These are phyloP conservation scores for Eucalyptus sp. DNA, from an alignment of 345 rosid genomes.

Conservation along the genomic window DNA sequence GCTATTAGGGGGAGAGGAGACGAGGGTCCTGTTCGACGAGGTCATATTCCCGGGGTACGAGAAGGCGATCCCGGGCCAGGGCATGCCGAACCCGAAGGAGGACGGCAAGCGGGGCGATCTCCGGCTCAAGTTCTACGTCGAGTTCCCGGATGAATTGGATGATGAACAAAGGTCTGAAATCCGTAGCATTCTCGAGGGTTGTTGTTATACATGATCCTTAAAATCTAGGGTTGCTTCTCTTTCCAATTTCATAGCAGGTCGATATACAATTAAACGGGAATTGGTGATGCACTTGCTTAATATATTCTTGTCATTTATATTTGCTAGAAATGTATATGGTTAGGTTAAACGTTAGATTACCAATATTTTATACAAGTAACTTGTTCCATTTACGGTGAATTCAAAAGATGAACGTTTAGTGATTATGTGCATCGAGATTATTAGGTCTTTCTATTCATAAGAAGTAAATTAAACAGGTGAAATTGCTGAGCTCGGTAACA, in stretches of 20 bases:
- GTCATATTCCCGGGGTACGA: slow-evolving; percentile 55
- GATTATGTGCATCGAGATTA: neutral
- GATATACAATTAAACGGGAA: neutral
- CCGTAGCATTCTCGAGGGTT: slow-evolving; percentile 34
- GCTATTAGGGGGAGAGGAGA: slow-evolving; percentile 43
- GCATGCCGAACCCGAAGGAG: slow-evolving; percentile 51
- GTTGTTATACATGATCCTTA: slow-evolving; percentile 3
- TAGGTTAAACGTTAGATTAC: neutral
- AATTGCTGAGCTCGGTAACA: neutral
- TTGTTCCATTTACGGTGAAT: neutral
- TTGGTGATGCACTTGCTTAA: neutral
- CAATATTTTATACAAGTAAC: neutral
- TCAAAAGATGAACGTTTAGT: neutral
- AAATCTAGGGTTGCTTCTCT: neutral
- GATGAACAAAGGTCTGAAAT: slow-evolving; percentile 40
- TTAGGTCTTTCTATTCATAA: neutral
- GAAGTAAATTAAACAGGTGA: neutral
- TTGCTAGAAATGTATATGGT: neutral
- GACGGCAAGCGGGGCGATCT: slow-evolving; percentile 55
- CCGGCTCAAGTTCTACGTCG: slow-evolving; percentile 34
- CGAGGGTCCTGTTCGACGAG: slow-evolving; percentile 37
- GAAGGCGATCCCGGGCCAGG: slow-evolving; percentile 57
- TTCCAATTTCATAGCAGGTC: neutral
- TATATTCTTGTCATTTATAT: neutral
- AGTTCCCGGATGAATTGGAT: slow-evolving; percentile 46